Evolutionary conservation across 768 basidiomycete genomes (phyloP).

Genomic region (Megacollybia marginata): DNA sequence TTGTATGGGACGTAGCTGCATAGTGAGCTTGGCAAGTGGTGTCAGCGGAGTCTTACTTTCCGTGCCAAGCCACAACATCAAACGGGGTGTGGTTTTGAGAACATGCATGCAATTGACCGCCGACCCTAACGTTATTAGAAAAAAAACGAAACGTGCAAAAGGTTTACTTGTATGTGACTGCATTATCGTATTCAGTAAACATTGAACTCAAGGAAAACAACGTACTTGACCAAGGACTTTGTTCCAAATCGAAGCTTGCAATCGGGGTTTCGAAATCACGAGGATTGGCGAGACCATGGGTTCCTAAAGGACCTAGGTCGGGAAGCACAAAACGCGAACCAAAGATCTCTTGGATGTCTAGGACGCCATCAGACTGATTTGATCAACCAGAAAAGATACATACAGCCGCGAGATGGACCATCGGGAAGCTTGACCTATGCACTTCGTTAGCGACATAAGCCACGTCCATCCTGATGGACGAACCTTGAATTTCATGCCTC

Average conservation of each 20-base stretch:
- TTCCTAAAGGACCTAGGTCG: slow-evolving; percentile 59
- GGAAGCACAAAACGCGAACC: slow-evolving; percentile 58
- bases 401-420: slow-evolving; percentile 56
- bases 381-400: slow-evolving; percentile 11
- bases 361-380: neutral
- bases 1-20: slow-evolving; percentile 59
- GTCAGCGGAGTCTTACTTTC: slow-evolving; percentile 37
- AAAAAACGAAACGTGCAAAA: neutral
- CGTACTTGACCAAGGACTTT: slow-evolving; percentile 50
- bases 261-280: slow-evolving; percentile 60
- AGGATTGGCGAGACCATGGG: slow-evolving; percentile 57
- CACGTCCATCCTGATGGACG: neutral
- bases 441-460: neutral
- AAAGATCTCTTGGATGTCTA: slow-evolving; percentile 59
- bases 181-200: neutral
- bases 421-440: slow-evolving; percentile 42
- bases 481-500: slow-evolving; percentile 64
- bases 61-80: slow-evolving; percentile 67
- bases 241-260: slow-evolving; percentile 62
- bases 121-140: slow-evolving; percentile 28
- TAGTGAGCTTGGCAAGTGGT: neutral
- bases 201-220: slow-evolving; percentile 1
- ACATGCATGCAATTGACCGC: slow-evolving; percentile 46
- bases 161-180: slow-evolving; percentile 42
- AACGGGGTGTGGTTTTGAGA: slow-evolving; percentile 61